Percentiles rank a stretch among this genome's conserved stretches.
Evolutionary conservation across 106 monocot genomes (phyloP).

Genomic region (Narthecium ossifragum): DNA sequence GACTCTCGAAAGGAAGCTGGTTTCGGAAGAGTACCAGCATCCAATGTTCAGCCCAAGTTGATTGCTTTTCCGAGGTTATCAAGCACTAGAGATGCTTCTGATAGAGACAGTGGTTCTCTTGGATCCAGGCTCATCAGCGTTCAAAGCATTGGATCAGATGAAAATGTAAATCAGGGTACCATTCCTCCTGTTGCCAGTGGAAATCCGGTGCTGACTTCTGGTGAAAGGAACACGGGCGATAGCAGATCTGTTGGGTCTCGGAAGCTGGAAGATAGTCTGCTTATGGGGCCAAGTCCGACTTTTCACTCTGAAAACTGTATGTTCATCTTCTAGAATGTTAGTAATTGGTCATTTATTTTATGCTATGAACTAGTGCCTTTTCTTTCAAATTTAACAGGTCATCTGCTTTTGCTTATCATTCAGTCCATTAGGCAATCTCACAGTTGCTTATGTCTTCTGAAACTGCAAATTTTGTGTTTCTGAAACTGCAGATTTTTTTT

Average conservation of each 20-base stretch:
- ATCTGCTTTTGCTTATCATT: too few species aligned
- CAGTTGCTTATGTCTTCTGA: too few species aligned
- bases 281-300: slow-evolving; percentile 38
- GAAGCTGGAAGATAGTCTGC: slow-evolving; percentile 25
- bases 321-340: neutral
- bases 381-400: too few species aligned
- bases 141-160: slow-evolving; percentile 25
- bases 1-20: slow-evolving; percentile 50
- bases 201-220: slow-evolving; percentile 22
- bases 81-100: slow-evolving; percentile 35
- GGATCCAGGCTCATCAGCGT: slow-evolving; percentile 10
- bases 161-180: slow-evolving; percentile 28
- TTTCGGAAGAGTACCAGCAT: slow-evolving; percentile 31
- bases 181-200: slow-evolving; percentile 30
- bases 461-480: too few species aligned
- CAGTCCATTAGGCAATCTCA: too few species aligned
- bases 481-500: too few species aligned
- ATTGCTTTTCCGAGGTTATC: slow-evolving; percentile 29
- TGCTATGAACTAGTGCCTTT: too few species aligned
- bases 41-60: slow-evolving; percentile 30
- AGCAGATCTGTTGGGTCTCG: slow-evolving; percentile 19
- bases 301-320: slow-evolving; percentile 16
- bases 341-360: neutral
- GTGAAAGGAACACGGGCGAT: slow-evolving; percentile 34
- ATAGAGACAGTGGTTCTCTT: slow-evolving; percentile 15